Base-by-base conservation (phyloP, 148 eudicot genomes). In the Amaranthus hypochondriacus region DNA sequence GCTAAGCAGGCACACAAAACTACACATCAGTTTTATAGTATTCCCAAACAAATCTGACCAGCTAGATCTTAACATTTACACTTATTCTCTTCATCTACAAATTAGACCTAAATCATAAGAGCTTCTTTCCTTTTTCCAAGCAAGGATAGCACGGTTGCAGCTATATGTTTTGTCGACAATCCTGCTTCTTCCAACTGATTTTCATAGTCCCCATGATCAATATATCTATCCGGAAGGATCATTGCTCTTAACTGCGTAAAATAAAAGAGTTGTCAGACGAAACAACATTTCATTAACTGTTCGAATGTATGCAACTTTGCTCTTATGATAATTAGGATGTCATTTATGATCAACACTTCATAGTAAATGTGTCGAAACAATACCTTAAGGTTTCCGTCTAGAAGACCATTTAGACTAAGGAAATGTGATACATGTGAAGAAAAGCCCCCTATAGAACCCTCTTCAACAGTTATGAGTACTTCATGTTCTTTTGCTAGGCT, bases 371-470 rank as follows among this genome's bases (percentile, higher is more conserved):
- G 6, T 4, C 11, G 6, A 15, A 65, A 48, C 47, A 2, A 68
- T 85, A 86, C 92, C 96, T 88, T 90, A 4, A 90, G 89, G 39
- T 83, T 75, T 75, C 96, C 90, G 68, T 88, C 96, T 77, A 88
- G 57, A 68, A 86, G 65, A 8, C 96, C 89, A 70, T 81, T 85
- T 52, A 86, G 77, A 80, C 85, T 71, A 18, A 90, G 80, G 78
- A 84, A 90, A 58, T 90, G 96, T 0, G 85, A 51, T 44, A 88
- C 90, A 70, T 90, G 96, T 46, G 92, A 88, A 15, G 87, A 85
- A 66, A 90, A 90, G 10, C 96, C 96, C 78, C 92, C 92, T 65
- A 90, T 76, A 0, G 92, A 90, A 61, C 96, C 96, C 66, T 88
- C 96, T 62, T 90, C 96, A 7, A 83, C 90, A 2, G 89, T 88